Evolutionary conservation across 2,329 filamentous ascomycete genomes (phyloP).

Genomic region (Xylariaceae sp.): DNA sequence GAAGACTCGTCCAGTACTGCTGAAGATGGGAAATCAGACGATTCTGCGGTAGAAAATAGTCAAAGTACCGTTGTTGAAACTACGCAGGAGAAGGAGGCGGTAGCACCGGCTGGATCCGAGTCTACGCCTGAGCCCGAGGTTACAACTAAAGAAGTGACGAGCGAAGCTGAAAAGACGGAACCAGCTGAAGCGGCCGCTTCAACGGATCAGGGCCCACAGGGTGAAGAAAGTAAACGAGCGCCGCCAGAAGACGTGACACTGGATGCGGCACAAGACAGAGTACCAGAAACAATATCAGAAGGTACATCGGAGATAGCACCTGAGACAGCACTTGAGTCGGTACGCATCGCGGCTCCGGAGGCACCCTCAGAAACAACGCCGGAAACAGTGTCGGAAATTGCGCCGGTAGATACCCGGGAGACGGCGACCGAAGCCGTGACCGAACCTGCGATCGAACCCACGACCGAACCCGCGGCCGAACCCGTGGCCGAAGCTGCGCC

Average conservation of each 20-base stretch:
- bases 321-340: not conserved
- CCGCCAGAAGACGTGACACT: not conserved
- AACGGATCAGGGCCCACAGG: not conserved
- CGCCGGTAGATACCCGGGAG: not conserved
- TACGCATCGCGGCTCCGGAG: not conserved
- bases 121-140: conserved; percentile 7
- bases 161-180: conserved; percentile 8
- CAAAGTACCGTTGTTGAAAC: not conserved
- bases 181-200: conserved; percentile 1
- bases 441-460: not conserved
- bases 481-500: not conserved
- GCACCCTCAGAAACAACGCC: not conserved
- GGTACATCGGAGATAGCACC: not conserved
- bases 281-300: not conserved
- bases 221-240: conserved; percentile 1
- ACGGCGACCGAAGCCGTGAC: not conserved
- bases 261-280: not conserved
- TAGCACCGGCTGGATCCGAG: conserved; percentile 10
- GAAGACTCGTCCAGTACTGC: conserved; percentile 11
- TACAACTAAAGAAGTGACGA: conserved; percentile 12
- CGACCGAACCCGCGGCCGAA: not conserved
- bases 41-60: conserved; percentile 4
- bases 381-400: not conserved
- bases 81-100: conserved; percentile 12
- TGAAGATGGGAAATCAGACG: conserved; percentile 6